Conservation (phyloP, 164 flowering plant species). For the Sedum album region DNA sequence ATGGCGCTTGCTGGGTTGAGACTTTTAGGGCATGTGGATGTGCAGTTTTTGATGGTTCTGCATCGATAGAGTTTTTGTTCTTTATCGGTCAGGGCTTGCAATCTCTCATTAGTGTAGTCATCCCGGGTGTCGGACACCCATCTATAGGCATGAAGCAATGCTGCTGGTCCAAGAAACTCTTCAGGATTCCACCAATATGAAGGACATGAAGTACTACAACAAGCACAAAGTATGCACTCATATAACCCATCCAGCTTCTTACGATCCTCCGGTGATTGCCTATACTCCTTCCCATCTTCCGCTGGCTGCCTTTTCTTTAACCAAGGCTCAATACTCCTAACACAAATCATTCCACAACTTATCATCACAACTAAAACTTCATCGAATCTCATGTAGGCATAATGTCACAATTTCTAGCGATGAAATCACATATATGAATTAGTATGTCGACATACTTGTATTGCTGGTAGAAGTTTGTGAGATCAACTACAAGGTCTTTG, state of each 20-base stretch:
- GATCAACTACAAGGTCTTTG: constrained; percentile 71
- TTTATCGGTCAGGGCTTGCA: too few relatives aligned
- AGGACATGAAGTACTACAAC: constrained; percentile 16
- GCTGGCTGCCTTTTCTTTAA: constrained; percentile 47
- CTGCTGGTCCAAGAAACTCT: too few relatives aligned
- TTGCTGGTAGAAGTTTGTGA: constrained; percentile 69
- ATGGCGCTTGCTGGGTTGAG: too few relatives aligned
- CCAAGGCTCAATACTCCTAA: constrained; percentile 75
- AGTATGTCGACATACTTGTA: constrained; percentile 32
- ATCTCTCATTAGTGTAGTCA: too few relatives aligned
- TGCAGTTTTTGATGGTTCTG: too few relatives aligned
- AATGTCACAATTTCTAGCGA: not conserved
- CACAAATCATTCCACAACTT: not conserved
- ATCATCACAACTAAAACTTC: too few relatives aligned
- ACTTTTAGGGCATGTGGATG: too few relatives aligned
- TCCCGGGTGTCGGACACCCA: too few relatives aligned
- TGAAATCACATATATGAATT: not conserved
- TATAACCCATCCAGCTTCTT: constrained; percentile 72
- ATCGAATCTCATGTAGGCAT: too few relatives aligned
- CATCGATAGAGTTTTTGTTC: too few relatives aligned
- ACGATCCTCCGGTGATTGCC: constrained; percentile 52
- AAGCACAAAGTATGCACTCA: constrained; percentile 33
- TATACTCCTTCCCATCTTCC: constrained; percentile 39
- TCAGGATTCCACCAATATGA: constrained; percentile 12
- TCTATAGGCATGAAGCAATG: too few relatives aligned